Percentiles rank a stretch among this genome's conserved stretches.
These are phyloP conservation scores for Cercophora newfieldiana DNA, from an alignment of 495 filamentous ascomycete species.

Conservation along the genomic window DNA sequence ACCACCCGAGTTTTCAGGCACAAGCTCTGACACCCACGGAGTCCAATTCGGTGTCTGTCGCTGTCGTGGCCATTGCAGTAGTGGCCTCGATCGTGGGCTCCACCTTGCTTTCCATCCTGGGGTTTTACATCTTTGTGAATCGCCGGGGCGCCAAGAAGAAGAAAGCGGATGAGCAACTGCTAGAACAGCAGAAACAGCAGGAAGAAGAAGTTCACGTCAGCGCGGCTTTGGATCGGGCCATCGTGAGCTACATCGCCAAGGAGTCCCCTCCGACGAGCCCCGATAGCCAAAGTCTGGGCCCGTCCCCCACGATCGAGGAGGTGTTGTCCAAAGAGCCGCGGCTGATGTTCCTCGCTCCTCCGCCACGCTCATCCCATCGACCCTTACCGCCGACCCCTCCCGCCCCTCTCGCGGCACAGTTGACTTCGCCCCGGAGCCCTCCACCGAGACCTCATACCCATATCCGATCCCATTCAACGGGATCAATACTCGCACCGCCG, in stretches of 20 bases:
- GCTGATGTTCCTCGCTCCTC: background rate
- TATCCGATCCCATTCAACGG: background rate
- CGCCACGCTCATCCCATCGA: background rate
- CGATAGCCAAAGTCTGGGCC: slow-evolving; percentile 6
- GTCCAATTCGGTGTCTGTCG: slow-evolving; percentile 8
- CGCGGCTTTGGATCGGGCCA: slow-evolving; percentile 30
- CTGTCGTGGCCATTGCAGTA: slow-evolving; percentile 20
- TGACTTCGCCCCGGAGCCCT: background rate
- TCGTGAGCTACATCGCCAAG: slow-evolving; percentile 34
- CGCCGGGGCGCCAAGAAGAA: slow-evolving; percentile 22
- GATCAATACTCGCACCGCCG: background rate
- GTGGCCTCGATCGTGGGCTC: slow-evolving; percentile 26
- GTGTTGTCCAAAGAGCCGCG: slow-evolving; percentile 13
- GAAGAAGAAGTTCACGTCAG: slow-evolving; percentile 27
- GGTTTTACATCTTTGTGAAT: slow-evolving; percentile 23
- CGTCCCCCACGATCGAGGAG: background rate
- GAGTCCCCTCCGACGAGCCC: slow-evolving; percentile 21
- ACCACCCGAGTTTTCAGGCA: background rate
- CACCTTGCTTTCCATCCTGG: slow-evolving; percentile 25
- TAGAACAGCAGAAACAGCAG: slow-evolving; percentile 7
- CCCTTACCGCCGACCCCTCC: background rate
- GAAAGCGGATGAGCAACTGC: slow-evolving; percentile 1
- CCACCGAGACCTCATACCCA: background rate
- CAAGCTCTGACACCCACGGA: slow-evolving; percentile 1
- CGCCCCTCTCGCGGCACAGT: background rate